Conservation (phyloP, 345 rosid species). For the Citrus medica region DNA sequence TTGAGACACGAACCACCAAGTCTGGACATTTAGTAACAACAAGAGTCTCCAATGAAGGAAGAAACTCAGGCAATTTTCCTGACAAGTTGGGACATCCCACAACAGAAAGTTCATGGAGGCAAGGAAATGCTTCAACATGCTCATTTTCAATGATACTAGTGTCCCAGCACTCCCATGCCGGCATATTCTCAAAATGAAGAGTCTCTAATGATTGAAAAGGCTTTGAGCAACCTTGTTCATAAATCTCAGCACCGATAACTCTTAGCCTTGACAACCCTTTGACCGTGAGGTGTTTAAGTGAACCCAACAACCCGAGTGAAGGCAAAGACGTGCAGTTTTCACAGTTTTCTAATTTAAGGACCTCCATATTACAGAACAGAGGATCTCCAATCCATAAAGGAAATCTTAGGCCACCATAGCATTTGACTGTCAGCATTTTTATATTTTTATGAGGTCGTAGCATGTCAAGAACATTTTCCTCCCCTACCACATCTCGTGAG, state of each 20-base stretch:
- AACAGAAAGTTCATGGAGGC: neutral
- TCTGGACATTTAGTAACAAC: neutral
- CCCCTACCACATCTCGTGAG: neutral
- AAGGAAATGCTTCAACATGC: neutral
- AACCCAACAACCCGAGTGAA: neutral
- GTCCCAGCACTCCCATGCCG: neutral
- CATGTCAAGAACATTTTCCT: neutral
- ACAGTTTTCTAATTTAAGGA: neutral
- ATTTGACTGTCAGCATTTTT: neutral
- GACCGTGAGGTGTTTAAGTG: neutral
- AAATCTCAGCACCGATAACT: neutral
- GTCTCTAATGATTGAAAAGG: slow-evolving; percentile 1
- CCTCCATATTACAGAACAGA: neutral
- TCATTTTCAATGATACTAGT: neutral
- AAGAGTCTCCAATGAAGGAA: neutral
- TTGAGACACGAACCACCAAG: neutral
- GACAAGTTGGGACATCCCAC: neutral
- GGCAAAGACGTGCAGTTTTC: neutral
- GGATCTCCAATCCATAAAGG: slow-evolving; percentile 3
- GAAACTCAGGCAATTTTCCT: neutral
- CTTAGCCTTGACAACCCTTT: neutral
- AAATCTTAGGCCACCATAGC: neutral
- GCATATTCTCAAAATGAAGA: neutral
- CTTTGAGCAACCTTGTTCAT: neutral
- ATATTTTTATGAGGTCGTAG: neutral